Percentiles rank a stretch among this genome's conserved stretches.
Evolutionary conservation across 208 protist species (phyloP).

Genomic region (Leishmania lainsoni): DNA sequence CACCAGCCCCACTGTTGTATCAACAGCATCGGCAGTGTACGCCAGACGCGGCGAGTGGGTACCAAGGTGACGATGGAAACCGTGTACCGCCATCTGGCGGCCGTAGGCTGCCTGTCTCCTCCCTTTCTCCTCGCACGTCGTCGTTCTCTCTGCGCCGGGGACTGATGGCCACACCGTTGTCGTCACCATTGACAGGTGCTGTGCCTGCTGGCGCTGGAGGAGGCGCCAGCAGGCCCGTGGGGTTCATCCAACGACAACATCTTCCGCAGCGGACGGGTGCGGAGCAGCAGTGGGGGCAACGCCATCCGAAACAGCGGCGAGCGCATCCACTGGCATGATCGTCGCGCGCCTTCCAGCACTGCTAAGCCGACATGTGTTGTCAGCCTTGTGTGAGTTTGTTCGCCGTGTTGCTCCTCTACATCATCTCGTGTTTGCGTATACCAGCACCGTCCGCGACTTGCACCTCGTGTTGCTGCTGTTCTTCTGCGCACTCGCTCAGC

Average conservation of each 20-base stretch:
- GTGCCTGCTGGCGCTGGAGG: background rate
- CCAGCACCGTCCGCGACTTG: background rate
- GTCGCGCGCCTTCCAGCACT: background rate
- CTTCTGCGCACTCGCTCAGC: no score
- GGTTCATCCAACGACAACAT: background rate
- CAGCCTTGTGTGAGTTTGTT: background rate
- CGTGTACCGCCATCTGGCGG: background rate
- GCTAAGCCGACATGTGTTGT: background rate
- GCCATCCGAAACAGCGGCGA: background rate
- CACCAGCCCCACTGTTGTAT: background rate
- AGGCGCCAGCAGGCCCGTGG: background rate
- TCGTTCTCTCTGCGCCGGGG: background rate
- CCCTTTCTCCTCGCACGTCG: background rate
- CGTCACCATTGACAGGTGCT: background rate
- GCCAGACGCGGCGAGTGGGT: background rate
- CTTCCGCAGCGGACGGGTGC: background rate
- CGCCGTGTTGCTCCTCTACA: background rate
- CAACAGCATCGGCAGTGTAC: background rate
- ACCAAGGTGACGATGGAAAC: background rate
- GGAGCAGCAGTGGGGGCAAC: background rate
- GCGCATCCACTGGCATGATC: background rate
- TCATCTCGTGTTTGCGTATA: background rate
- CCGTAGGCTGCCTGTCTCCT: slow-evolving; percentile 1
- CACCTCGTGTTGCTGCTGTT: background rate
- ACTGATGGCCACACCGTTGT: background rate